Evolutionary conservation across 805 yeast species (phyloP).

Genomic region (Wickerhamomyces alni): DNA sequence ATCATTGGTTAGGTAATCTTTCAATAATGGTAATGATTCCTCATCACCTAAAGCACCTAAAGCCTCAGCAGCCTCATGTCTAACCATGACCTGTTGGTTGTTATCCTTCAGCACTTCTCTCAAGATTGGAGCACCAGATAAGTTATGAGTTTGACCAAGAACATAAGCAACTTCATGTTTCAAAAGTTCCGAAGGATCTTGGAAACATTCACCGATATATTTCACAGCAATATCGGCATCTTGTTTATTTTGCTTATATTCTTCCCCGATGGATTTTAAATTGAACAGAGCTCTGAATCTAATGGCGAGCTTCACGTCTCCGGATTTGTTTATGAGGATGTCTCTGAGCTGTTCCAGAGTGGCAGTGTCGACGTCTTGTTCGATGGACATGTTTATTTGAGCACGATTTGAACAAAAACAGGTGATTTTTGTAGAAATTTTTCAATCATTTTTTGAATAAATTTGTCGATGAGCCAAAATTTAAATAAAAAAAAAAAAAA

Average conservation of each 20-base stretch:
- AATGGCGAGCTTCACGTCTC: constrained; percentile 69
- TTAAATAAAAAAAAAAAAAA: constrained; percentile 3
- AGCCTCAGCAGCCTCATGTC: constrained; percentile 99
- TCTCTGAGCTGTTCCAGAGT: constrained; percentile 67
- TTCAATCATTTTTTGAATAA: not conserved
- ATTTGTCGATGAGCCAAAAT: not conserved
- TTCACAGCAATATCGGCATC: constrained; percentile 65
- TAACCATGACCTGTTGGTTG: constrained; percentile 88
- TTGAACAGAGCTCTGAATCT: constrained; percentile 94
- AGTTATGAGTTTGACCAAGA: constrained; percentile 88
- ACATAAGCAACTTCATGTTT: constrained; percentile 98
- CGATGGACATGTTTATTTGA: constrained; percentile 2
- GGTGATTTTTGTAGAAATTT: not conserved
- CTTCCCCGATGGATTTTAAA: constrained; percentile 80
- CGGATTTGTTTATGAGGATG: constrained; percentile 56
- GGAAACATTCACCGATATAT: constrained; percentile 84
- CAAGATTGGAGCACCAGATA: constrained; percentile 69
- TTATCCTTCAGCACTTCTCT: constrained; percentile 61
- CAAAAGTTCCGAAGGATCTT: constrained; percentile 70
- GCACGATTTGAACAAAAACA: too few species aligned
- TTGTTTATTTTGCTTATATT: constrained; percentile 43
- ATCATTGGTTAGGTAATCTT: constrained; percentile 61
- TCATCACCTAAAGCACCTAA: constrained; percentile 90
- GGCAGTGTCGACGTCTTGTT: constrained; percentile 29
- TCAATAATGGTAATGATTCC: constrained; percentile 61